Base-by-base conservation (phyloP, 441 rosid species). In the Syzygium syzygioides region DNA sequence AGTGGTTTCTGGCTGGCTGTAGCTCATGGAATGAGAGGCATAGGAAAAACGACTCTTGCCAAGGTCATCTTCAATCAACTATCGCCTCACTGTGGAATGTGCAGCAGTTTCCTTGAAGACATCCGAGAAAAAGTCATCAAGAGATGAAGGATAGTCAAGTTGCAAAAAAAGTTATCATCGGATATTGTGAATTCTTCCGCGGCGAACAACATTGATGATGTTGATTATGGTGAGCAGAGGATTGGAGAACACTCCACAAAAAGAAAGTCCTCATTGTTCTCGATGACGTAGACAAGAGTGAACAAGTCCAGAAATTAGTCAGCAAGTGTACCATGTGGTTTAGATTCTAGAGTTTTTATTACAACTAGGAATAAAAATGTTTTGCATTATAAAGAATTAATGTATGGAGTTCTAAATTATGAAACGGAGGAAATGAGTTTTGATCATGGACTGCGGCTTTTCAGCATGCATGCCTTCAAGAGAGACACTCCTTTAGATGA, bases 81-180 rank as follows among this genome's bases (percentile, higher is more conserved):
- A 45, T 41, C 4, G 25, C 0, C 52, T 20, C 9, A 76, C n/a
- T 41, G 12, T 76, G 52, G n/a, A 76, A 37, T 2, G 0, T 37
- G 0, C 1, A 12, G 3, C 14, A 41, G 2, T 76, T 76, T 76
- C 9, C 10, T 23, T 41, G 0, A 76, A 12, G 0, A 19, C 28
- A 19, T 68, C 1, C 48, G 11, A 68, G 0, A 68, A 68, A 68
- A 68, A 34, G 0, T 68, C 0, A 68, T 68, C 14, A 34, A 23
- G 5, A 41, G 52, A 76, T 12, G 0, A 71, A 76, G 4, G n/a
- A 23, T 76, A 20, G 52, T 76, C 0, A 23, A 76, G 17, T 76
- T 76, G 52, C 52, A 11, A 6, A 12, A 37, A 1, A 11, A 0
- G n/a, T 71, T 20, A 71, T 71, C 9, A 6, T 23, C 1, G 10